These are phyloP conservation scores for Mesostigma viride DNA, from an alignment of 139 green algal genomes.

Conservation along the genomic window DNA sequence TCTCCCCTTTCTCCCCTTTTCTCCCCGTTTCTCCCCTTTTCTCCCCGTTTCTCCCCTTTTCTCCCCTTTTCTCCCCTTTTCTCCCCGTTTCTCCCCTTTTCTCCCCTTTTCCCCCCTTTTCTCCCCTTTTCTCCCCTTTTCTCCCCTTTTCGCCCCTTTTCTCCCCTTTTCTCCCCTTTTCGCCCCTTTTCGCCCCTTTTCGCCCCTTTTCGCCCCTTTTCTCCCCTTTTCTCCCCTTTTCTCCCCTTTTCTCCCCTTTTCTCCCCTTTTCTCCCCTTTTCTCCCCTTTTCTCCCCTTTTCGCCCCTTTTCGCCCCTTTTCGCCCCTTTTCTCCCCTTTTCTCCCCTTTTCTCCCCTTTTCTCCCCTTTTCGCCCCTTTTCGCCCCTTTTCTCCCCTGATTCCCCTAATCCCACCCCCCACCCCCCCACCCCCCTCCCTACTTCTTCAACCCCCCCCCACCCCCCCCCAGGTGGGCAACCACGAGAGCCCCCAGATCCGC, in stretches of 20 bases:
- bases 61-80: background rate
- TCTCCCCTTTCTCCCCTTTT: background rate
- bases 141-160: background rate
- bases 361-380: background rate
- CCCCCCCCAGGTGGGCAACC: conserved; percentile 3
- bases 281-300: background rate
- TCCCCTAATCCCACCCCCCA: too few relatives aligned
- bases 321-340: background rate
- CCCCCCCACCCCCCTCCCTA: background rate
- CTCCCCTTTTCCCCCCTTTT: background rate
- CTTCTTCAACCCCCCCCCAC: background rate
- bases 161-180: background rate
- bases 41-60: background rate
- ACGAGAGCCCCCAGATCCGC: conserved; percentile 21
- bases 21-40: background rate
- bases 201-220: background rate
- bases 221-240: too few relatives aligned
- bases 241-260: too few relatives aligned
- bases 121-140: background rate
- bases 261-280: too few relatives aligned
- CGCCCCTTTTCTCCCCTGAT: background rate
- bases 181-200: background rate
- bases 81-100: background rate
- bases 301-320: background rate
- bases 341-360: background rate